Base-by-base conservation (phyloP, 768 basidiomycete species). In the Lepiota brunneoincarnata region DNA sequence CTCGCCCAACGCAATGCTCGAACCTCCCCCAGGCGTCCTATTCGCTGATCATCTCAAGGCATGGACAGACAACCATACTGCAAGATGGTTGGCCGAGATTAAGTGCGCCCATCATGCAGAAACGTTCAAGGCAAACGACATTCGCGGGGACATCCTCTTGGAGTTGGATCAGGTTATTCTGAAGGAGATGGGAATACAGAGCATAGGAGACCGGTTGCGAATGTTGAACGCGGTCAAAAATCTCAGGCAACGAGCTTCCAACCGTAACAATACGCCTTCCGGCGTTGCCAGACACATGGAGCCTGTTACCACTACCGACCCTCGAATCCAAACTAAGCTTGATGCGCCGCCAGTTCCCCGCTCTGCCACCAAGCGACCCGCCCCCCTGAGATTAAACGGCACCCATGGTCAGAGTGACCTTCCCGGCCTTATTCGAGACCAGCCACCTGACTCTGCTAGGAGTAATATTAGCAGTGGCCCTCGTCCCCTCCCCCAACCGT, bases 141-240 rank as follows among this genome's bases (percentile, higher is more conserved):
- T 99, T 62, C 74, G 92, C 47, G 94, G 96, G 4, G 89, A 92
- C 64, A 86, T 99, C 18, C 72, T 99, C 15, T 77, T 98, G 46
- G 97, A 99, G 58, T 74, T 98, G 41, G 96, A 98, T 64, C 91
- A 94, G 68, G 69, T 74, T 6, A 87, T 85, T 2, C 72, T 99
- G 46, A 91, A 87, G 66, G 97, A 99, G 70, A 91, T 98, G 84
- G 89, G 89, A 12, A 81, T 99, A 24, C 62, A 76, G 28, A 92
- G 88, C 69, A 87, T 99, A 38, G 97, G 97, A 10, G 97, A 99
- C 69, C 76, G 95, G 45, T 82, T 98, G 6, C 81, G 92, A 64
- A 89, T 99, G 46, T 64, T 93, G 17, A 88, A 83, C 54, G 96
- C 86, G 1, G 89, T 99, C 56, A 94, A 93, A 65, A 66, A 73